phyloP scores from a whole-genome alignment of 257 asterid genomes.

The Petrea volubilis region DNA sequence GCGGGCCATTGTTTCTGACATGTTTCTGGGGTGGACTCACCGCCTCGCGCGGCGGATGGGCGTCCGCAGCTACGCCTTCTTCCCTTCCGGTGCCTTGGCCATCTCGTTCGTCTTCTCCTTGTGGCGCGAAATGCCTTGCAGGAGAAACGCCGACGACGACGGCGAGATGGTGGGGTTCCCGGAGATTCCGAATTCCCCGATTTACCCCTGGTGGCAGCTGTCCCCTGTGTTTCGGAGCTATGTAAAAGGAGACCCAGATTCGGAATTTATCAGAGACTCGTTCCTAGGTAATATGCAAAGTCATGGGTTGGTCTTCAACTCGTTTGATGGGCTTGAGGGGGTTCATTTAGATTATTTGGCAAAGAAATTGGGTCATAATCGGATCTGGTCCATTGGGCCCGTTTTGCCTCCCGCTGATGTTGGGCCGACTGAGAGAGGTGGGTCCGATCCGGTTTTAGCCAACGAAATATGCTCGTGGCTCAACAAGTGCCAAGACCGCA shows the following conservation, averaged over 20 bases:
- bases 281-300: constrained; percentile 37
- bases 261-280: constrained; percentile 41
- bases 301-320: constrained; percentile 54
- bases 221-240: constrained; percentile 57
- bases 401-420: constrained; percentile 37
- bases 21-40: constrained; percentile 72
- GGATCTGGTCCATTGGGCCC: constrained; percentile 76
- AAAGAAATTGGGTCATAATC: constrained; percentile 42
- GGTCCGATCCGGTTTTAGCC: constrained; percentile 35
- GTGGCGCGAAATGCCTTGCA: constrained; percentile 53
- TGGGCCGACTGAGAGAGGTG: constrained; percentile 47
- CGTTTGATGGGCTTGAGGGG: constrained; percentile 49
- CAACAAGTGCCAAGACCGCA: constrained; percentile 42
- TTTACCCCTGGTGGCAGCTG: constrained; percentile 79
- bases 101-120: constrained; percentile 36
- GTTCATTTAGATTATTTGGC: constrained; percentile 40
- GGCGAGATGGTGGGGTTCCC: constrained; percentile 37
- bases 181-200: constrained; percentile 48
- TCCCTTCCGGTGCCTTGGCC: constrained; percentile 70
- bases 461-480: constrained; percentile 51
- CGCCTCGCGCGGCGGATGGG: constrained; percentile 47
- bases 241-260: constrained; percentile 37
- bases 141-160: constrained; percentile 20
- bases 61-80: constrained; percentile 60
- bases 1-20: constrained; percentile 59